Evolutionary conservation across 1,139 yeast genomes (phyloP), one percentile per base, ranked within the genome.

Genomic region (Ogataea hybrid): DNA sequence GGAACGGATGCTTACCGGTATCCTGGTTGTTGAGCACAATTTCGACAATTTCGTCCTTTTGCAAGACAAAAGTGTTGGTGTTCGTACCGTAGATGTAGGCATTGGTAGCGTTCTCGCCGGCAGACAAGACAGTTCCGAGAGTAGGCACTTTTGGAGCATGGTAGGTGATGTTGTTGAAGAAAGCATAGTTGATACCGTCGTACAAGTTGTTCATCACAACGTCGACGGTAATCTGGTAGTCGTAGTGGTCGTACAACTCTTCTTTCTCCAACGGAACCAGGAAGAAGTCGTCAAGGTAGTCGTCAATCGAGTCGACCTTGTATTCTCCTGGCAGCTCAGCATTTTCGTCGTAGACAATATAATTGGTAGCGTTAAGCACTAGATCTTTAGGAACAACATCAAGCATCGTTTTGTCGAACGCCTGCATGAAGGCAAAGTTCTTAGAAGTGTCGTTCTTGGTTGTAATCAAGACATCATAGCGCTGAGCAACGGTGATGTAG

Each of bases 1-100:
- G 96, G 81, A 89, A 86, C n/a, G 96, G 96, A 64, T 88, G 96
- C 48, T 78, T 77, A 66, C 94, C 94, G 41, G 89, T 86, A 63
- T 87, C 96, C 47, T 68, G 63, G 48, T 87, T 84, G 60, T 86
- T 85, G 35, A 88, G 63, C 9, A 84, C 77, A 44, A 88, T 68
- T 54, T 87, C 95, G 36, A 87, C 75, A 53, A 73, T 68, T 58
- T 81, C 89, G 57, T 79, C 81, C 53, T 82, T 77, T 52, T 81
- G 81, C 46, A 89, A 64, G 9, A 90, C 83, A 60, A 75, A 71
- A 0, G 95, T 55, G 60, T 88, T 77, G 42, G 95, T 84, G 67
- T 86, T 84, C 39, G 84, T 65, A 50, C 97, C 97, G 66, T 90
- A 90, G 38, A 89, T 68, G 12, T 69, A 48, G 52, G 70, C 71